Base-by-base conservation (phyloP, 352 stramenopile species). In the Phytophthora megakarya region DNA sequence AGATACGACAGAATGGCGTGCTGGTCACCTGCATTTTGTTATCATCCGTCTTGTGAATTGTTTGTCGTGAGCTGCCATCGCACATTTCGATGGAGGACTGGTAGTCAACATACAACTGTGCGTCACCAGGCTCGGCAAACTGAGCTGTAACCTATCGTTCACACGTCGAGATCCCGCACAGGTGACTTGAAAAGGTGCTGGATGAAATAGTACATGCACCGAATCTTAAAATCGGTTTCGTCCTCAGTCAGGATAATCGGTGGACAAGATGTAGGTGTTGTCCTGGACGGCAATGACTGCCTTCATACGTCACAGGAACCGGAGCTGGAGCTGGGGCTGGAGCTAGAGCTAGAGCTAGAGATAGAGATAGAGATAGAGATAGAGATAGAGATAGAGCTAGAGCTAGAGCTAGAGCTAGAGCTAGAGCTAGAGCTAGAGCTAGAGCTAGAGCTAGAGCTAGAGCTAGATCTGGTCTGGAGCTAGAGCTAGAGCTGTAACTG, bases 161-260 rank as follows among this genome's bases (percentile, higher is more conserved):
- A 92, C 76, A 22, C 83, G 82, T 25, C 67, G 72, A 1, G 86
- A 90, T 16, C 84, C 87, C 1, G 82, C 65, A 3, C 81, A 73
- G 26, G 92, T 80, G 69, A 97, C 61, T 88, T 87, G 54, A 81
- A 93, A 52, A 95, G 89, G 67, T 97, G 89, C 61, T 90, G 83
- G 65, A 97, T 89, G 48, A 92, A 93, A 69, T 96, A 94, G 66
- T 85, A 97, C 76, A 95, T 90, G 0, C 86, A 86, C 67, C 96
- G 83, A 21, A 95, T n/a, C n/a, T n/a, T 78, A 57, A 86, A 93
- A 60, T 35, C 72, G 38, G 69, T 62, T 26, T 70, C 81, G 16
- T 69, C 65, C 49, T 88, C 71, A 13, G 80, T 73, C 18, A 94
- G 44, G 44, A 97, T 84, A 32, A 97, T 85, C 13, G 86, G 79